Evolutionary conservation across 805 yeast genomes (phyloP).

Genomic region (Pichia rugopelliculosa): DNA sequence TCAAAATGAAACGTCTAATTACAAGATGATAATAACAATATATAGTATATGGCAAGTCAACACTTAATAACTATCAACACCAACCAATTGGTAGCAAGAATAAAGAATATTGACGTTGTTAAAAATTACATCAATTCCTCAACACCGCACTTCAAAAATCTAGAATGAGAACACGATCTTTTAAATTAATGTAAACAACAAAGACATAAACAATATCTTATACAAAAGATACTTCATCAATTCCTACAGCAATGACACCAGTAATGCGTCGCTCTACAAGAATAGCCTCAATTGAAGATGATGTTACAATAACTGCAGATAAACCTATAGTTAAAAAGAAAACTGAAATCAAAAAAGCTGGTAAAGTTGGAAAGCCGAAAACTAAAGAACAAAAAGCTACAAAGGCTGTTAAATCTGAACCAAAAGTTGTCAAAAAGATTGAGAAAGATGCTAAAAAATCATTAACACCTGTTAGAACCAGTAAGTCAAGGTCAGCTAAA

Average conservation of each 20-base stretch:
- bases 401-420: background rate
- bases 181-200: background rate
- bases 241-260: background rate
- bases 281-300: constrained; percentile 7
- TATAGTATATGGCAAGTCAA: too few relatives aligned
- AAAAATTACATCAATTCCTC: too few relatives aligned
- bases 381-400: background rate
- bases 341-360: background rate
- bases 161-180: background rate
- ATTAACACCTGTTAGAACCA: background rate
- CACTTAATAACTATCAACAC: too few relatives aligned
- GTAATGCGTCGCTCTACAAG: constrained; percentile 7
- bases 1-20: too few relatives aligned
- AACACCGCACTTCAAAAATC: too few relatives aligned
- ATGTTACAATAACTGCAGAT: background rate
- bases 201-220: background rate
- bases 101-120: too few relatives aligned
- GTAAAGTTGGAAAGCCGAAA: background rate
- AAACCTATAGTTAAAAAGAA: background rate
- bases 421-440: background rate
- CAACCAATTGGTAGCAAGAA: too few relatives aligned
- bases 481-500: background rate
- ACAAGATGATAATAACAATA: too few relatives aligned
- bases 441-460: background rate
- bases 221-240: background rate